A percentile compares a stretch with the other conserved stretches of the same genome.
These are phyloP conservation scores for Lactifluus hygrophoroides DNA, from an alignment of 768 basidiomycete genomes.

Conservation along the genomic window DNA sequence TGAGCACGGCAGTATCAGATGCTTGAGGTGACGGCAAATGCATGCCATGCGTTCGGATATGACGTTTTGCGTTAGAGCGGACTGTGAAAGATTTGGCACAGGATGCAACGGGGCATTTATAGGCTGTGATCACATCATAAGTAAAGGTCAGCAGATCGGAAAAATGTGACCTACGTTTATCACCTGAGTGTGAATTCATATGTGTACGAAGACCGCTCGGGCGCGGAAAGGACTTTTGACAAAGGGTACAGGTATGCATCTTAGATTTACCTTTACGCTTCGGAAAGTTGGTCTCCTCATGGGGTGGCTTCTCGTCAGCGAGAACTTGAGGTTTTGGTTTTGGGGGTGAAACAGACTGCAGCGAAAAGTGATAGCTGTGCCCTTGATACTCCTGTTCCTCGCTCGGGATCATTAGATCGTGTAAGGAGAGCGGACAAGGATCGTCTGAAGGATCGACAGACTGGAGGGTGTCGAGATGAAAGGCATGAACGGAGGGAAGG, in stretches of 20 bases:
- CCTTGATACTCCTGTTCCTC: conserved; percentile 19
- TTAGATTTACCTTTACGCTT: conserved; percentile 29
- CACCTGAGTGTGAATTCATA: conserved; percentile 38
- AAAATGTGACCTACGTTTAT: conserved; percentile 30
- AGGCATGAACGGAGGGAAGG: conserved; percentile 15
- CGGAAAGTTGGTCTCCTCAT: neutral
- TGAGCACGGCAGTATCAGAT: neutral
- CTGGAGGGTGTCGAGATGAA: conserved; percentile 16
- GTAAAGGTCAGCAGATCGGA: neutral
- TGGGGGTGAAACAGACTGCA: conserved; percentile 7
- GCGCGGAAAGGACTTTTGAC: conserved; percentile 33
- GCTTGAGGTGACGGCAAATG: conserved; percentile 25
- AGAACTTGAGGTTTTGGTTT: neutral
- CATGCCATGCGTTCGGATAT: conserved; percentile 69
- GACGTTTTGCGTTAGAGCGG: conserved; percentile 72
- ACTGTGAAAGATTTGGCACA: conserved; percentile 67
- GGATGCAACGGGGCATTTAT: conserved; percentile 45
- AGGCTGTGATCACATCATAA: conserved; percentile 23
- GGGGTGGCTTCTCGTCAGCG: neutral
- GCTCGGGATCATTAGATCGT: conserved; percentile 15
- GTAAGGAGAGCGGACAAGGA: conserved; percentile 19
- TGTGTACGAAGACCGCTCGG: conserved; percentile 37
- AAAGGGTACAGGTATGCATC: conserved; percentile 33
- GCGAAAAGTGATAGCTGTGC: conserved; percentile 16
- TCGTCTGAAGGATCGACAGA: conserved; percentile 18